Conservation (phyloP, 306 rosid genomes). For the Oxytropis ochrocephala region DNA sequence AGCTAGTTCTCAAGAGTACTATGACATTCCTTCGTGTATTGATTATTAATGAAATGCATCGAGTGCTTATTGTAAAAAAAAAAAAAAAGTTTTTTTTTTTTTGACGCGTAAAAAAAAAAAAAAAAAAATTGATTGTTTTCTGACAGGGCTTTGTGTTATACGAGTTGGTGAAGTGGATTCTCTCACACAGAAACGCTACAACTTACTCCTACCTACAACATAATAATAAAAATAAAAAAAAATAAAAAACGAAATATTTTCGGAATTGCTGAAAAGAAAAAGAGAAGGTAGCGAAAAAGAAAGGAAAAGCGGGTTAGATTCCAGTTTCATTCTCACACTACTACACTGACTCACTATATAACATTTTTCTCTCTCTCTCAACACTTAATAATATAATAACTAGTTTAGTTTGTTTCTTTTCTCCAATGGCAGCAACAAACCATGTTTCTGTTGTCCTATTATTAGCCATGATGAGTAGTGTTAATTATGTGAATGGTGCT, state of each 20-base stretch:
- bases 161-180: neutral
- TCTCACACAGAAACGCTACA: neutral
- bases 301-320: slow-evolving; percentile 19
- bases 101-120: no score
- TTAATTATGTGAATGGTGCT: neutral
- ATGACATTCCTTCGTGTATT: no score
- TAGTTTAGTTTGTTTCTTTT: neutral
- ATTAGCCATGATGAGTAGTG: neutral
- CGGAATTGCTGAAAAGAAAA: neutral
- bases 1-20: no score
- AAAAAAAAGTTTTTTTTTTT: no score
- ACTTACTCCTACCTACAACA: no score
- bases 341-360: neutral
- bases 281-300: neutral
- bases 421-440: slow-evolving; percentile 43
- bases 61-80: no score
- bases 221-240: neutral
- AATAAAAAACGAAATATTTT: neutral
- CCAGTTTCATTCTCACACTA: neutral
- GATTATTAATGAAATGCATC: no score
- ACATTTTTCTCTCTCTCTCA: slow-evolving; percentile 7
- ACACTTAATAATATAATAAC: slow-evolving; percentile 33
- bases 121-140: no score
- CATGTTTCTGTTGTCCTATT: neutral
- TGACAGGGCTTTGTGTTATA: neutral